Percentiles rank a stretch among this genome's conserved stretches.
phyloP scores from a whole-genome alignment of 208 protist species.

The Acanthamoeba lenticulata region DNA sequence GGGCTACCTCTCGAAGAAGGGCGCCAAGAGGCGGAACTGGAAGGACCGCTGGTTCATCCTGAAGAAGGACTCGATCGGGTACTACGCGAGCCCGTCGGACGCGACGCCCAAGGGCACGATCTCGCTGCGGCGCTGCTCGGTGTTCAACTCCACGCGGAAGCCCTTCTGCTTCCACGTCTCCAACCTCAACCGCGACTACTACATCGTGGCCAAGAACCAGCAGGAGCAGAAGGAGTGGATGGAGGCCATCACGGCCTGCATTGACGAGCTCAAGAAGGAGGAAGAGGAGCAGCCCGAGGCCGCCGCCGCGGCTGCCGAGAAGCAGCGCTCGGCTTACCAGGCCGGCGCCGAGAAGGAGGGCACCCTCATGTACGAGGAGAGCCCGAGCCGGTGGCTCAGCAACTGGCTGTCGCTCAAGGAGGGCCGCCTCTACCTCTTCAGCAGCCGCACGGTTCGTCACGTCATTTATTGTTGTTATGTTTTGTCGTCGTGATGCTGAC shows the following conservation, averaged over 20 bases:
- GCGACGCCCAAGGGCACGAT: slow-evolving; percentile 8
- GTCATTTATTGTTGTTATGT: too few relatives aligned
- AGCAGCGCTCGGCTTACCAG: not conserved
- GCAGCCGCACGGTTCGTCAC: not conserved
- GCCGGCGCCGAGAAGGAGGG: slow-evolving; percentile 7
- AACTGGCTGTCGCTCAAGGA: slow-evolving; percentile 41
- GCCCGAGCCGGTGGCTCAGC: slow-evolving; percentile 4
- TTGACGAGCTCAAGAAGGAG: slow-evolving; percentile 45
- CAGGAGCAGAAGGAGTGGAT: slow-evolving; percentile 61
- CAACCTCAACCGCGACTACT: slow-evolving; percentile 26
- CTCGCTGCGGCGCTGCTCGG: not conserved
- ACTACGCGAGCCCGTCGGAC: slow-evolving; percentile 37
- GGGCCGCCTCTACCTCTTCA: slow-evolving; percentile 2
- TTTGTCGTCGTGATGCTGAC: not conserved
- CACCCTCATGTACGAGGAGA: slow-evolving; percentile 28
- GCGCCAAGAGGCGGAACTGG: slow-evolving; percentile 24
- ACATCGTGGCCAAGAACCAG: not conserved
- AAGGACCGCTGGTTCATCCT: slow-evolving; percentile 60
- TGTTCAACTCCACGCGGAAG: not conserved
- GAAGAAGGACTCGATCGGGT: slow-evolving; percentile 15
- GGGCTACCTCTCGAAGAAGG: slow-evolving; percentile 40
- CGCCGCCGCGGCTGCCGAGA: not conserved
- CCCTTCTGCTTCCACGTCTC: slow-evolving; percentile 37
- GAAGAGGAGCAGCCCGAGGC: not conserved
- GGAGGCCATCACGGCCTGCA: slow-evolving; percentile 29